Evolutionary conservation across 345 rosid genomes (phyloP), one percentile per base, ranked within the genome.

Genomic region (Ceriops zippeliana): DNA sequence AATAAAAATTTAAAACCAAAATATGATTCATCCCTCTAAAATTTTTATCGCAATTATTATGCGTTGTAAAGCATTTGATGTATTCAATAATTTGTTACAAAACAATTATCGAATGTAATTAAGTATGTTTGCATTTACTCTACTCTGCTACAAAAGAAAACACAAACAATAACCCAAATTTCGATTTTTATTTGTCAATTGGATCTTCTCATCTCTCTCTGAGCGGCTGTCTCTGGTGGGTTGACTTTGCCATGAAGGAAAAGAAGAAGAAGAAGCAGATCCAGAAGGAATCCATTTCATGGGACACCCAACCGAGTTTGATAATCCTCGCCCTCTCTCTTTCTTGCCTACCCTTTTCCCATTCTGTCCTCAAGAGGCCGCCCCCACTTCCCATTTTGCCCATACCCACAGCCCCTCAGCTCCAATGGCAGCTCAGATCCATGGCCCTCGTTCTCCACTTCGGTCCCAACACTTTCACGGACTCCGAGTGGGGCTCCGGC

Each of bases 401-500:
- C 64, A 58, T 93, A 64, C 97, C 97, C 15, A 75, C 93, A 6
- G 79, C 90, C 1, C 52, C 78, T 56, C 98, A 93, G 82, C 90
- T 93, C 69, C 81, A 81, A 81, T 93, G 97, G 97, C 98, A 93
- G 78, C 81, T 85, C 69, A 61, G 81, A 70, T 69, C 89, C 34
- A 86, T 86, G 90, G 81, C 95, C 15, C 75, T 93, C 70, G 90
- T 93, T 75, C 79, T 93, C 77, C 97, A 90, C 71, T 93, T 93
- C 68, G 97, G 98, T 26, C 74, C 88, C 75, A 93, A 93, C 81
- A 93, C 97, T 31, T 93, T 87, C 84, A 89, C 95, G 3, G 73
- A 89, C 77, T 81, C 92, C 58, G 97, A 93, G 60, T 89, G 98
- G 98, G 98, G 97, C 4, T 27, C 91, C 10, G 92, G 98, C 56